These are phyloP conservation scores for Sporodiniella umbellata DNA, from an alignment of 371 early-diverging fungal genomes.

Conservation along the genomic window DNA sequence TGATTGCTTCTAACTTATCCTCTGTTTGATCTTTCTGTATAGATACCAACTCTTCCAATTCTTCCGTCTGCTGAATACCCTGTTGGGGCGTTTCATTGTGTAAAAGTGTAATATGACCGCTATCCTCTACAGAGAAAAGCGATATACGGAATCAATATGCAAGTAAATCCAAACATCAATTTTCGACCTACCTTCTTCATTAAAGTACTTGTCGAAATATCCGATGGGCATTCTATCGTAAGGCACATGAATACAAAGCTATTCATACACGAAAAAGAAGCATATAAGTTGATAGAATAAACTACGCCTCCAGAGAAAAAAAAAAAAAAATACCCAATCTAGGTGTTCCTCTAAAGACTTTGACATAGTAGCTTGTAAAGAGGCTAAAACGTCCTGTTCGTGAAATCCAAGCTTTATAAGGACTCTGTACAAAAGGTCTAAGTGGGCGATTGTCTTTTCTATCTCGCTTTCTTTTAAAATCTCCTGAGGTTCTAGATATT, in stretches of 20 bases:
- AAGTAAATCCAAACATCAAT: background rate
- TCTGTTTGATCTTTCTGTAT: background rate
- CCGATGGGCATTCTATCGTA: constrained; percentile 58
- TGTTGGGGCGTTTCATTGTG: background rate
- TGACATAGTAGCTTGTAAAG: constrained; percentile 42
- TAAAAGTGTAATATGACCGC: background rate
- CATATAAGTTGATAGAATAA: background rate
- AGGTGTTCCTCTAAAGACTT: constrained; percentile 46
- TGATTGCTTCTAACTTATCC: constrained; percentile 16
- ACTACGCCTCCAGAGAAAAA: background rate
- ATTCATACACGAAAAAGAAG: background rate
- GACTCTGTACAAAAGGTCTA: constrained; percentile 52
- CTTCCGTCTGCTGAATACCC: background rate
- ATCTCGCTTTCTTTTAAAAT: constrained; percentile 11
- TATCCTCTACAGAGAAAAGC: background rate
- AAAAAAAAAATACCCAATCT: constrained; percentile 52
- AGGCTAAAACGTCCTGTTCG: constrained; percentile 41
- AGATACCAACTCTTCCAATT: background rate
- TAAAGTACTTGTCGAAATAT: constrained; percentile 56
- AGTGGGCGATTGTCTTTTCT: constrained; percentile 40
- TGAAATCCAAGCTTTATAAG: constrained; percentile 51
- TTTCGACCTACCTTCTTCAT: constrained; percentile 37
- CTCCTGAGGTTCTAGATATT: background rate
- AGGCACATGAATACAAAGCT: constrained; percentile 55
- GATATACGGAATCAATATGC: no score